Percentiles rank a stretch among this genome's conserved stretches.
phyloP scores from a whole-genome alignment of 441 rosid species.

The Croton laevigatus region DNA sequence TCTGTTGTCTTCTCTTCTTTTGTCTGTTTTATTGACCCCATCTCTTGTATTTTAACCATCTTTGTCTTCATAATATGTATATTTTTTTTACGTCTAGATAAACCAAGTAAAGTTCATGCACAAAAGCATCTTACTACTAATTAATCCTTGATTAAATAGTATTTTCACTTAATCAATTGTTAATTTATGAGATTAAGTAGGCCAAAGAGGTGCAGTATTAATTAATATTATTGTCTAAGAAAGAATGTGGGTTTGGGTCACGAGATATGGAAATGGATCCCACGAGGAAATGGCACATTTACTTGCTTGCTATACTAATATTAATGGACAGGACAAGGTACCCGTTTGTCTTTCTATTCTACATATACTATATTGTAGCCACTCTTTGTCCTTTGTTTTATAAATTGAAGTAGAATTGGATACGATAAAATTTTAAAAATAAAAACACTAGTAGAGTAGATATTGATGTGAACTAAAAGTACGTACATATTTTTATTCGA shows the following conservation, averaged over 20 bases:
- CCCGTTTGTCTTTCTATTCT: slow-evolving; percentile 31
- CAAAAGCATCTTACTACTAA: slow-evolving; percentile 16
- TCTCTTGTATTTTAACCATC: slow-evolving; percentile 3
- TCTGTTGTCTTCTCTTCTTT: slow-evolving; percentile 43
- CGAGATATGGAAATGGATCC: slow-evolving; percentile 38
- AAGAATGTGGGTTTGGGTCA: slow-evolving; percentile 22
- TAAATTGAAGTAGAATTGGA: neutral
- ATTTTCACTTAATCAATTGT: no score
- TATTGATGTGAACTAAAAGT: no score
- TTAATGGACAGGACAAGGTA: slow-evolving; percentile 39
- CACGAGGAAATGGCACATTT: slow-evolving; percentile 36
- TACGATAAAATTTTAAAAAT: no score
- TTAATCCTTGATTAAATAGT: neutral
- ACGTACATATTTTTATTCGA: no score
- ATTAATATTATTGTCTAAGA: neutral
- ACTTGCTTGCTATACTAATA: slow-evolving; percentile 19
- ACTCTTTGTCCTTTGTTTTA: slow-evolving; percentile 26
- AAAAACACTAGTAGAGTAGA: no score
- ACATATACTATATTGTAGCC: slow-evolving; percentile 8
- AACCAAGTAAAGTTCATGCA: slow-evolving; percentile 15
- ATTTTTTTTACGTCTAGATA: neutral
- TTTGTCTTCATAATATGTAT: neutral
- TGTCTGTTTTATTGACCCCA: slow-evolving; percentile 35
- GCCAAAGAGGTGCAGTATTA: slow-evolving; percentile 6
- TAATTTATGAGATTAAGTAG: neutral